Base-by-base conservation (phyloP, 176 grass and related monocot genomes). In the Avena sativa region DNA sequence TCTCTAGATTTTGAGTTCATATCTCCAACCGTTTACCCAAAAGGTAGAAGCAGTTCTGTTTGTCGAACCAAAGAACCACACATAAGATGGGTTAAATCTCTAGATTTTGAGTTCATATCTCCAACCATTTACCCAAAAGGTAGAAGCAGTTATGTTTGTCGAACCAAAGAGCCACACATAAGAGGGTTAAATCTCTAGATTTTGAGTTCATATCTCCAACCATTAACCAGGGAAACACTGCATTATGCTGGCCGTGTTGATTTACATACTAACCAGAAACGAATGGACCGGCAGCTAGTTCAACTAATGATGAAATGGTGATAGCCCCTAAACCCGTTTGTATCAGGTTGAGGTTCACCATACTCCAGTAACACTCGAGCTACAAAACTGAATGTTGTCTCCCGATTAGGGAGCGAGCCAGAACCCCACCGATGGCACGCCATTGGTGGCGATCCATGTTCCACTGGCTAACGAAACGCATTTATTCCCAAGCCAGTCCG, bases 221-320 rank as follows among this genome's bases (percentile, higher is more conserved):
- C 11, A 52, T 34, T 49, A 52, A 38, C 7, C 57, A 63, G 44
- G 77, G 16, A 40, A 52, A 67, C 50, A 55, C 62, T 4, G 2
- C 36, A 60, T 84, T 17, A 74, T 40, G 9, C 43, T 47, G 23
- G 14, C 20, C 25, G 28, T 15, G 11, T 68, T 10, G 2, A 53
- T 82, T 34, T 82, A 69, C 36, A 82, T n/a, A 20, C 25, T 8
- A 67, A 50, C 79, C 11, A 52, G 52, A 52, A 13, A 51, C 32
- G 81, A 58, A 71, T 48, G 20, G 71, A 48, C 12, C 16, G 0
- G 9, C 40, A 32, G 15, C 55, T n/a, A 12, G 30, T 50, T 75
- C 17, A 34, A 52, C 25, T 50, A 64, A 75, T 62, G 13, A 60
- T 28, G 44, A 38, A 40, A 73, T 26, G 43, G 51, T 38, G 8